Base-by-base conservation (phyloP, 2,329 filamentous ascomycete species). In the Cladophialophora chaetospira region DNA sequence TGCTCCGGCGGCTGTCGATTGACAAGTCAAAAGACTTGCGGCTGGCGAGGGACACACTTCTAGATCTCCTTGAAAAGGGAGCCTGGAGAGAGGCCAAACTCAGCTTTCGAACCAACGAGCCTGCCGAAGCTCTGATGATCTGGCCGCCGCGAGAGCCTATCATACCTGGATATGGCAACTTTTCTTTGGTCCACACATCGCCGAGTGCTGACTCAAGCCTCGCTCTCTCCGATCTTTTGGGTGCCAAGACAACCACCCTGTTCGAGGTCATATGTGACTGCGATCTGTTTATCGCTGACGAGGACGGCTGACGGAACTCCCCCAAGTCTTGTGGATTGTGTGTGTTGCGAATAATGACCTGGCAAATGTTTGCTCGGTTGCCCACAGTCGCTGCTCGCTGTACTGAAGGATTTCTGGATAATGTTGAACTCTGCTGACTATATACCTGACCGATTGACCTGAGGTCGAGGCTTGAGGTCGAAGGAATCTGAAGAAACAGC, bases 261-360 rank as follows among this genome's bases (percentile, higher is more conserved):
- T 81, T 87, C 0, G 84, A 82, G n/a, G 83, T 84, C n/a, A 88
- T 77, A 38, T 93, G 77, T 8, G 91, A 93, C 66, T 91, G 90
- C 0, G 90, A 94, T 36, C 91, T 84, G 64, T 87, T 87, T 61
- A 95, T 85, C 61, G 72, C 75, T 11, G 58, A 57, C 3, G 58
- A 48, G 15, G 60, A 58, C 3, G 57, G 46, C 25, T 71, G 73
- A 11, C 61, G 69, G 33, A 79, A 71, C 13, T 77, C 70, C 4
- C 81, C 72, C 5, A 75, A 70, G 40, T 87, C 82, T 65, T 85
- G 87, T 44, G 84, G 77, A 2, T 83, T 82, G 65, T 86, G 86
- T 0, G 92, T 96, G 67, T 95, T 95, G 68, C 89, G 93, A 68
- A 97, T 84, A 45, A 96, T 88, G 49, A 96, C 85, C 67, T 94